Evolutionary conservation across 176 grass and related monocot genomes (phyloP).

Genomic region (Guadua angustifolia): DNA sequence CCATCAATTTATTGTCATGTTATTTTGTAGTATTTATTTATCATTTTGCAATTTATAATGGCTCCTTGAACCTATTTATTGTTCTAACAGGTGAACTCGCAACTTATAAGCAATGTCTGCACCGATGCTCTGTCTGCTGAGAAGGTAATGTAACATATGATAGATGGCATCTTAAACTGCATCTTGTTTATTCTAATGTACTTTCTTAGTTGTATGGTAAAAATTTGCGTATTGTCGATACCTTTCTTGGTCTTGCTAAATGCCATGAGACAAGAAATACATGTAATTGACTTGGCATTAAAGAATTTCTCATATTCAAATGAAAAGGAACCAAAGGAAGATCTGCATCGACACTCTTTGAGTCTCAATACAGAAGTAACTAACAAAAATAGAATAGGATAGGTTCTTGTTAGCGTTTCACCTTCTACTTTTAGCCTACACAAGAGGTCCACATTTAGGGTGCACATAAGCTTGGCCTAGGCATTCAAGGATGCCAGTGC

Average conservation of each 20-base stretch:
- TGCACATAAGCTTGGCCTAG: slow-evolving; percentile 26
- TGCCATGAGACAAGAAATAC: not conserved
- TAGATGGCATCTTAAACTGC: not conserved
- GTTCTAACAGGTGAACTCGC: slow-evolving; percentile 85
- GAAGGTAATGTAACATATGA: slow-evolving; percentile 68
- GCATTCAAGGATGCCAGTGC: not conserved
- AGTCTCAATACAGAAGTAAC: not conserved
- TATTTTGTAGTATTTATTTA: slow-evolving; percentile 22
- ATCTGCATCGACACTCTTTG: slow-evolving; percentile 13
- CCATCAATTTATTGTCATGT: not conserved
- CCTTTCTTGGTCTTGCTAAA: slow-evolving; percentile 1
- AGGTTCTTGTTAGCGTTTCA: not conserved
- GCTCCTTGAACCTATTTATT: slow-evolving; percentile 32
- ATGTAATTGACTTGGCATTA: not conserved
- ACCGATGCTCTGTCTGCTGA: slow-evolving; percentile 97
- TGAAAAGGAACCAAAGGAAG: slow-evolving; percentile 5
- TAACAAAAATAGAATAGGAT: not conserved
- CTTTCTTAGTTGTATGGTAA: not conserved
- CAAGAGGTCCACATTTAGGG: slow-evolving; percentile 14
- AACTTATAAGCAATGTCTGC: slow-evolving; percentile 97
- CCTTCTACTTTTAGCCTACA: not conserved
- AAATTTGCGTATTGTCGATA: not conserved
- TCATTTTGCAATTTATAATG: not conserved
- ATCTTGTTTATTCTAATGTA: slow-evolving; percentile 21
- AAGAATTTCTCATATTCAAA: not conserved